Evolutionary conservation across 2,329 filamentous ascomycete genomes (phyloP).

Genomic region (Hypoxylon sp.): DNA sequence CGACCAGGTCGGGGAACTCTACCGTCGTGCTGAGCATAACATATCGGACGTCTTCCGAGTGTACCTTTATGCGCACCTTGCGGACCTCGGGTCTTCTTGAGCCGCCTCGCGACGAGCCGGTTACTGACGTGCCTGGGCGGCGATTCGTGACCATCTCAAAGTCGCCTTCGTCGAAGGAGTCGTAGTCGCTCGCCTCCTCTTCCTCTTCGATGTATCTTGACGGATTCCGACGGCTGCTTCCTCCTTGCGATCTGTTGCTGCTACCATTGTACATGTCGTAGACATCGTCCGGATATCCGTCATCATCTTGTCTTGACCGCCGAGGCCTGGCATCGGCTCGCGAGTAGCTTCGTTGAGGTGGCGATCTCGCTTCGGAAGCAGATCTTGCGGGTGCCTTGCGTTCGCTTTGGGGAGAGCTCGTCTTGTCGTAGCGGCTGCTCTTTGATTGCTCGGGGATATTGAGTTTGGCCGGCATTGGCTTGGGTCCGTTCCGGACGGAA

Average conservation of each 20-base stretch:
- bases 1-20: slow-evolving; percentile 81
- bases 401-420: slow-evolving; percentile 58
- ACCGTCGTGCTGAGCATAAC: slow-evolving; percentile 83
- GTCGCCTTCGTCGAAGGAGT: slow-evolving; percentile 79
- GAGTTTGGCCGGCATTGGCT: slow-evolving; percentile 71
- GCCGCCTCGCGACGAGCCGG: slow-evolving; percentile 63
- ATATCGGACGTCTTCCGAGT: slow-evolving; percentile 90
- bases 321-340: slow-evolving; percentile 55
- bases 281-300: slow-evolving; percentile 75
- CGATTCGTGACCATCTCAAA: slow-evolving; percentile 80
- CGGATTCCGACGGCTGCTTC: slow-evolving; percentile 58
- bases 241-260: slow-evolving; percentile 47
- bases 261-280: slow-evolving; percentile 71
- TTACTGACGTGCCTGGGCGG: slow-evolving; percentile 60
- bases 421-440: slow-evolving; percentile 67
- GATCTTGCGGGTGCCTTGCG: slow-evolving; percentile 53
- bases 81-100: slow-evolving; percentile 74
- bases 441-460: slow-evolving; percentile 69
- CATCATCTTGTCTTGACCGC: slow-evolving; percentile 65
- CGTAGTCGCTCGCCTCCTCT: slow-evolving; percentile 78
- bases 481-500: slow-evolving; percentile 72
- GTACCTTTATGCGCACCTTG: slow-evolving; percentile 91
- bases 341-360: slow-evolving; percentile 59
- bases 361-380: slow-evolving; percentile 59
- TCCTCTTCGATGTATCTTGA: slow-evolving; percentile 83